Percentiles rank a stretch among this genome's conserved stretches.
Evolutionary conservation across 495 filamentous ascomycete species (phyloP).

Genomic region (Penicillium antarcticum): DNA sequence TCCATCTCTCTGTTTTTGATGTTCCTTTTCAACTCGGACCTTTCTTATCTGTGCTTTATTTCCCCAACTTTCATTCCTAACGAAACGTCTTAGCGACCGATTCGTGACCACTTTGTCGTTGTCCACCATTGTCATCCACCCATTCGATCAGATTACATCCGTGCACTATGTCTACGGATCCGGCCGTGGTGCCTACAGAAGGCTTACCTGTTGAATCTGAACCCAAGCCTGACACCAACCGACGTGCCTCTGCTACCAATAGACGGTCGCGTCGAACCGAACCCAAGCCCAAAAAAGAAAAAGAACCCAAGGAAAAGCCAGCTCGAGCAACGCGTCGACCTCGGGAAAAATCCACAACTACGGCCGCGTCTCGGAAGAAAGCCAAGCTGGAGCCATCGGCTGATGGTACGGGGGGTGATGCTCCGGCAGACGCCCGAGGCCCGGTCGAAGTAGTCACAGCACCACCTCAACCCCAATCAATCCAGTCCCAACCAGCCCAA

Average conservation of each 20-base stretch:
- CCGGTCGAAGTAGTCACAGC: constrained; percentile 11
- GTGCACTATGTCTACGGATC: constrained; percentile 20
- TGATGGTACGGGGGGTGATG: constrained; percentile 9
- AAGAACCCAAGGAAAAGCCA: constrained; percentile 31
- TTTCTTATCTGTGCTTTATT: neutral
- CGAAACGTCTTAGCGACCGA: too few species aligned
- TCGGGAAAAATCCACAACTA: constrained; percentile 37
- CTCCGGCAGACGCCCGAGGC: constrained; percentile 2
- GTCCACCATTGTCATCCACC: neutral
- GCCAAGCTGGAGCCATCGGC: constrained; percentile 39
- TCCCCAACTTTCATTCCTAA: neutral
- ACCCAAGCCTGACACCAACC: constrained; percentile 13
- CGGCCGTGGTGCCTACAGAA: constrained; percentile 13
- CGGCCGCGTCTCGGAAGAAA: constrained; percentile 42
- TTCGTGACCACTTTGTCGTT: constrained; percentile 2
- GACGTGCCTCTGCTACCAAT: constrained; percentile 27
- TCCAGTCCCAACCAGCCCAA: constrained; percentile 24
- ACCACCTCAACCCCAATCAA: constrained; percentile 12
- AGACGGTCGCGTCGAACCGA: constrained; percentile 45
- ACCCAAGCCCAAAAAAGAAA: constrained; percentile 17
- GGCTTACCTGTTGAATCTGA: constrained; percentile 12
- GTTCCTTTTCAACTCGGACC: constrained; percentile 25
- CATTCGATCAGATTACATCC: too few species aligned
- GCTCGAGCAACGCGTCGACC: constrained; percentile 38
- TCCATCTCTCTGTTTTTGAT: constrained; percentile 24